phyloP scores from a whole-genome alignment of 2,329 filamentous ascomycete genomes.

The Seiridium unicorne region DNA sequence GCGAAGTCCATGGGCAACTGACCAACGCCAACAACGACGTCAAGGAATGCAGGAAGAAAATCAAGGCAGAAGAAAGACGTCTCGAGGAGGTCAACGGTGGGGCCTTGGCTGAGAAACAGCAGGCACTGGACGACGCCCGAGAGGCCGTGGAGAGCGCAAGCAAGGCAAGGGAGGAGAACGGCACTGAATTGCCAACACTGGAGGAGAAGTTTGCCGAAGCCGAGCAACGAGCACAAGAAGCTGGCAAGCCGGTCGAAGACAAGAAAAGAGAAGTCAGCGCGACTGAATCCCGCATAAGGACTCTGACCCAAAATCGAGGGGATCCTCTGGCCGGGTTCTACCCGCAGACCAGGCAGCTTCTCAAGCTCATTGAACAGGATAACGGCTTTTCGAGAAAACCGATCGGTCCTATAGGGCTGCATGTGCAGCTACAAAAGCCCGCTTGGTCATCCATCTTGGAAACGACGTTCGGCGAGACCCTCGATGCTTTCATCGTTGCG shows the following conservation, averaged over 20 bases:
- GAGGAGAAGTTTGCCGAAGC: slow-evolving; percentile 26
- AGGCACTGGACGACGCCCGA: slow-evolving; percentile 59
- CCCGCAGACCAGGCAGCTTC: slow-evolving; percentile 57
- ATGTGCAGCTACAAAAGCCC: slow-evolving; percentile 74
- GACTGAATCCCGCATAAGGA: slow-evolving; percentile 48
- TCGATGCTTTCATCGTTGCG: slow-evolving; percentile 80
- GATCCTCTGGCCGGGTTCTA: slow-evolving; percentile 66
- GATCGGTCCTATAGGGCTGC: slow-evolving; percentile 78
- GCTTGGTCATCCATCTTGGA: slow-evolving; percentile 85
- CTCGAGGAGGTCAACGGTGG: slow-evolving; percentile 70
- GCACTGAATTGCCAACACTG: slow-evolving; percentile 20
- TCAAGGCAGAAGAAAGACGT: slow-evolving; percentile 56
- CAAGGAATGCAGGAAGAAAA: slow-evolving; percentile 43
- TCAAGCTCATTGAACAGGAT: slow-evolving; percentile 70
- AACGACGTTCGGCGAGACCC: slow-evolving; percentile 63
- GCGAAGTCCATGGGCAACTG: slow-evolving; percentile 60
- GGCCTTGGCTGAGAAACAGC: slow-evolving; percentile 59
- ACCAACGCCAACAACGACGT: slow-evolving; percentile 49
- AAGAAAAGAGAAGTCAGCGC: slow-evolving; percentile 55
- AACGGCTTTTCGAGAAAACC: slow-evolving; percentile 67
- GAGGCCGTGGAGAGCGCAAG: slow-evolving; percentile 43
- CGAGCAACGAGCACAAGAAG: slow-evolving; percentile 22
- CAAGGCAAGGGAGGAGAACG: slow-evolving; percentile 21
- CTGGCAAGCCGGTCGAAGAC: slow-evolving; percentile 26
- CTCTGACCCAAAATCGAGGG: slow-evolving; percentile 55